Evolutionary conservation across 805 yeast species (phyloP).

Genomic region (Hanseniaspora mollemarum): DNA sequence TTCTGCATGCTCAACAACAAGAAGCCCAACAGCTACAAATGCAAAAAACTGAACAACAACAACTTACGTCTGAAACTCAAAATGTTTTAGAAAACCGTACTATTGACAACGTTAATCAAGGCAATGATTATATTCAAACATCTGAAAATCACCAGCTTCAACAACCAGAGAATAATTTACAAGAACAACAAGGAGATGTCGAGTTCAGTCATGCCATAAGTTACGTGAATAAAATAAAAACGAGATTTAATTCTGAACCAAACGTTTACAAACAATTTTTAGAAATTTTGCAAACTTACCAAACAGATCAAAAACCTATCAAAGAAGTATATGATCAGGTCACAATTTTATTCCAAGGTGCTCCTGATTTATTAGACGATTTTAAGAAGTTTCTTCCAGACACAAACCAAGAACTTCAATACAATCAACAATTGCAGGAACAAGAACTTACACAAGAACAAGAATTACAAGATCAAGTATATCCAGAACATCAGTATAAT

Average conservation of each 20-base stretch:
- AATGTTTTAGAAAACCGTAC: not conserved
- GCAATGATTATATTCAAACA: not conserved
- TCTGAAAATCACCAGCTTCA: constrained; percentile 23
- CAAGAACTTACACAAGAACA: constrained; percentile 18
- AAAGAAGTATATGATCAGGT: constrained; percentile 93
- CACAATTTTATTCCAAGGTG: constrained; percentile 73
- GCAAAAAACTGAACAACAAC: constrained; percentile 20
- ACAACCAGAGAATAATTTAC: constrained; percentile 19
- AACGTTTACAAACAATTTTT: constrained; percentile 89
- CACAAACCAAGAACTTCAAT: constrained; percentile 23
- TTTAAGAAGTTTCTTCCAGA: constrained; percentile 94
- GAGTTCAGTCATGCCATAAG: constrained; percentile 96
- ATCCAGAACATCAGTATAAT: constrained; percentile 8
- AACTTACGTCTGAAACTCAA: not conserved
- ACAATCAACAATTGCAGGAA: no score
- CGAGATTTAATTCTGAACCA: constrained; percentile 84
- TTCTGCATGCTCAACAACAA: constrained; percentile 26
- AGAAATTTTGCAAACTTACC: constrained; percentile 92
- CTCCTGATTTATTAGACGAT: constrained; percentile 89
- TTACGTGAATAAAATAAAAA: constrained; percentile 92
- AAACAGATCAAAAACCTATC: constrained; percentile 89
- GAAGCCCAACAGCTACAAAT: constrained; percentile 23
- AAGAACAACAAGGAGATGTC: constrained; percentile 46
- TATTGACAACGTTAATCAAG: not conserved
- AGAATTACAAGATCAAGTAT: no score